Evolutionary conservation across 169 alveolate genomes (phyloP).

Genomic region (Blepharisma undulans): DNA sequence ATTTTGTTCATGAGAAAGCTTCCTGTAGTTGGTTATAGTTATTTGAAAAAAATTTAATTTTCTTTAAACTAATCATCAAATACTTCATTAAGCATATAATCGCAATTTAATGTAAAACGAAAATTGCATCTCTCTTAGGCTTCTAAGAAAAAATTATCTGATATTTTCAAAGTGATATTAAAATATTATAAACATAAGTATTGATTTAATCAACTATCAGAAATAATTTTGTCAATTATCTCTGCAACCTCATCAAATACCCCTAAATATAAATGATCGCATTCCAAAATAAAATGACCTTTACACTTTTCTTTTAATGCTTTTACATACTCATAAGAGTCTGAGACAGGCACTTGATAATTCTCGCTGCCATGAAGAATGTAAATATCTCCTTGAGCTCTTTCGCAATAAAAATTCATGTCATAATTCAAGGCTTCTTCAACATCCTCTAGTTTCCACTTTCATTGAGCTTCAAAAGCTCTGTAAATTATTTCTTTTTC

Average conservation of each 20-base stretch:
- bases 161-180: too few relatives aligned
- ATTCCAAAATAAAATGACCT: background rate
- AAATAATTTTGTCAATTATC: background rate
- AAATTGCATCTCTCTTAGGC: background rate
- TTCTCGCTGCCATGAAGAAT: background rate
- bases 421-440: background rate
- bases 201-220: background rate
- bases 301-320: background rate
- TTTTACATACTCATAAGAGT: background rate
- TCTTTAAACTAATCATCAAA: too few relatives aligned
- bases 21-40: too few relatives aligned
- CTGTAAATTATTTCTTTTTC: background rate
- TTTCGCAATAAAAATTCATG: background rate
- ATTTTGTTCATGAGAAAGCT: too few relatives aligned
- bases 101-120: background rate
- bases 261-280: background rate
- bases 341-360: background rate
- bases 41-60: too few relatives aligned
- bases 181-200: too few relatives aligned
- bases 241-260: background rate
- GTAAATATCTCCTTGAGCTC: background rate
- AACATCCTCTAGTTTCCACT: too few relatives aligned
- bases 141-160: too few relatives aligned
- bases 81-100: background rate
- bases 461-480: too few relatives aligned